Conservation (phyloP, 1,139 yeast genomes). For the Protomyces gravidus region DNA sequence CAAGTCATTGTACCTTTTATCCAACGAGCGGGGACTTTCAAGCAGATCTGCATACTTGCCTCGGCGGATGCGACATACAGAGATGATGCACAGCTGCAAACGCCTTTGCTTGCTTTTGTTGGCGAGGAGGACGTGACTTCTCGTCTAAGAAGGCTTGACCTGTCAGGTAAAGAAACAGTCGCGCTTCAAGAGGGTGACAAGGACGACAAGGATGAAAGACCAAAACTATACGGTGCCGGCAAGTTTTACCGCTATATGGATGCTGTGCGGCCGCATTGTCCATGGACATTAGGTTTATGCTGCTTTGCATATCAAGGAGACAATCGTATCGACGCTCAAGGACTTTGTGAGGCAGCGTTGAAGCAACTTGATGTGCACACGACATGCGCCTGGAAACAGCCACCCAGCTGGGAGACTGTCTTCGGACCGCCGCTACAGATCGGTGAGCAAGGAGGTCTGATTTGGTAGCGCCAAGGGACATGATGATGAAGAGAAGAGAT, state of each 20-base stretch:
- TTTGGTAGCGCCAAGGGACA: no score
- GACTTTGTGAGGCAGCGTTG: neutral
- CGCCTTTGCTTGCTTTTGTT: neutral
- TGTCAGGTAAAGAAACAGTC: neutral
- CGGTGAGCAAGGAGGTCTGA: slow-evolving; percentile 71
- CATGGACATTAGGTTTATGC: neutral
- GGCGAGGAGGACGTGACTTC: neutral
- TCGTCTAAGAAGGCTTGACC: slow-evolving; percentile 1
- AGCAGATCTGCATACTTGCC: slow-evolving; percentile 55
- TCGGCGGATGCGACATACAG: slow-evolving; percentile 56
- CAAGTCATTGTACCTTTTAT: slow-evolving; percentile 56
- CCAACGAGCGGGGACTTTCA: slow-evolving; percentile 43
- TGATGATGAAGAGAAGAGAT: slow-evolving; percentile 28
- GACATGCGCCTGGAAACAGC: slow-evolving; percentile 46
- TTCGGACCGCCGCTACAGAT: slow-evolving; percentile 70
- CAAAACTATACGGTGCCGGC: slow-evolving; percentile 6
- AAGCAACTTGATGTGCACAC: neutral
- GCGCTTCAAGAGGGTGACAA: neutral
- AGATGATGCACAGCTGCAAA: slow-evolving; percentile 31
- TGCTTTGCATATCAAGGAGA: slow-evolving; percentile 15
- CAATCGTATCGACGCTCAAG: slow-evolving; percentile 37
- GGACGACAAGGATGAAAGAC: neutral
- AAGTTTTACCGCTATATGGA: neutral
- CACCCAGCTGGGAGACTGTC: slow-evolving; percentile 76
- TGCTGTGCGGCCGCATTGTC: neutral